Conservation (phyloP, 352 stramenopile species). For the Blastocystis sp. region DNA sequence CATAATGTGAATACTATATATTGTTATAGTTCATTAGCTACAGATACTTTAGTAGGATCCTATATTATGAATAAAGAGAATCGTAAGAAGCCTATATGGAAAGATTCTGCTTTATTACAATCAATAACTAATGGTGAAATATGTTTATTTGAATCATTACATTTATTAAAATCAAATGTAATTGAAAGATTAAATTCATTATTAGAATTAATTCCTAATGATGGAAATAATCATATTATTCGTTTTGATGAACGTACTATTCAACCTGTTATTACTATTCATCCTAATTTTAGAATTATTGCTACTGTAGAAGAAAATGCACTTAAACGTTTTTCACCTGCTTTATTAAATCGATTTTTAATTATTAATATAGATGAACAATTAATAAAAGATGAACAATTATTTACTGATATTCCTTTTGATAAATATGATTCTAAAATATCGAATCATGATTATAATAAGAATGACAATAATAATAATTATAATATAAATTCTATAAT, state of each 20-base stretch:
- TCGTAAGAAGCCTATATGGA: background rate
- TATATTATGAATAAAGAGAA: conserved; percentile 6
- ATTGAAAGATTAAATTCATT: conserved; percentile 13
- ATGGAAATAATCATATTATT: background rate
- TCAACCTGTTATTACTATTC: background rate
- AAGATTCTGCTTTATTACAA: conserved; percentile 1
- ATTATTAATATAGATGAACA: too few species aligned
- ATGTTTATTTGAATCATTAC: conserved; percentile 16
- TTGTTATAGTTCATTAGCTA: background rate
- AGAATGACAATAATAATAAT: too few species aligned
- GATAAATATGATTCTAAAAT: too few species aligned
- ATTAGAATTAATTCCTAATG: background rate
- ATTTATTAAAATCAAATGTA: conserved; percentile 6
- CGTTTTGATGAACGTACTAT: conserved; percentile 2
- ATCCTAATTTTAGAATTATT: background rate
- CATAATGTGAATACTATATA: background rate
- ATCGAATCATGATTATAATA: too few species aligned
- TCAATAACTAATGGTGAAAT: background rate
- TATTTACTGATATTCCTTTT: too few species aligned
- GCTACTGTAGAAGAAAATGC: conserved; percentile 20
- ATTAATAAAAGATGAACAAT: too few species aligned
- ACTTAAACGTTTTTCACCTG: conserved; percentile 2
- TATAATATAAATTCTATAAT: too few species aligned
- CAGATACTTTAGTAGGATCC: conserved; percentile 9
- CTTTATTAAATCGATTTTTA: conserved; percentile 23